Base-by-base conservation (phyloP, 257 asterid species). In the Scutellaria baicalensis region DNA sequence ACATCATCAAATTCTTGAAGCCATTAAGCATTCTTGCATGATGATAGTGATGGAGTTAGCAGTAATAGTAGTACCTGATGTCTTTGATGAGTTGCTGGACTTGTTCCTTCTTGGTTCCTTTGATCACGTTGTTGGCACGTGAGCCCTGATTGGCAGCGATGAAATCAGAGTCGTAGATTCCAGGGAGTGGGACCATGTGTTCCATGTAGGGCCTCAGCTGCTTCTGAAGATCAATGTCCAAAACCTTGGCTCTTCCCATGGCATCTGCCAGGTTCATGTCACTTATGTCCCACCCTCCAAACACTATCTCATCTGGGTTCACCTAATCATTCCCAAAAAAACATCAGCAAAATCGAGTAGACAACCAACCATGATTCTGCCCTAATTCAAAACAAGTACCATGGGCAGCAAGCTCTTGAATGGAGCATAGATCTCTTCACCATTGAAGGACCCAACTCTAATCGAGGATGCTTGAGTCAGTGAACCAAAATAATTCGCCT, bases 241-340 rank as follows among this genome's bases (percentile, higher is more conserved):
- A 79, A 2, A 94, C 99, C 77, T 81, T 91, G 9, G 93, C 97
- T 80, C 99, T 82, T 36, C 95, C 97, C 99, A 94, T 87, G 66
- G 97, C 94, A 70, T 94, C 99, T 14, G 93, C 99, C 84, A 94
- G 69, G 56, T 94, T 91, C 99, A 94, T 84, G 82, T 84, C 82
- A 71, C 96, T 94, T 47, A 94, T 94, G 85, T 94, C 99, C 99
- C 99, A 94, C 61, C 99, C 99, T 45, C 99, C 99, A 78, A 94
- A 94, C 3, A 94, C 91, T 45, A 91, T 68, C 70, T 94, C 96
- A 44, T 91, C 96, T 2, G 97, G 97, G 74, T 91, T 86, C 17
- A 94, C 99, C 99, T 94, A 38, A 69, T 72, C 80, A 68, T 5
- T 80, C 45, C 4, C 16, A 14, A 64, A 21, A 8, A 6, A 23